Conservation (phyloP, 2,329 filamentous ascomycete species). For the Fusarium lateritium region DNA sequence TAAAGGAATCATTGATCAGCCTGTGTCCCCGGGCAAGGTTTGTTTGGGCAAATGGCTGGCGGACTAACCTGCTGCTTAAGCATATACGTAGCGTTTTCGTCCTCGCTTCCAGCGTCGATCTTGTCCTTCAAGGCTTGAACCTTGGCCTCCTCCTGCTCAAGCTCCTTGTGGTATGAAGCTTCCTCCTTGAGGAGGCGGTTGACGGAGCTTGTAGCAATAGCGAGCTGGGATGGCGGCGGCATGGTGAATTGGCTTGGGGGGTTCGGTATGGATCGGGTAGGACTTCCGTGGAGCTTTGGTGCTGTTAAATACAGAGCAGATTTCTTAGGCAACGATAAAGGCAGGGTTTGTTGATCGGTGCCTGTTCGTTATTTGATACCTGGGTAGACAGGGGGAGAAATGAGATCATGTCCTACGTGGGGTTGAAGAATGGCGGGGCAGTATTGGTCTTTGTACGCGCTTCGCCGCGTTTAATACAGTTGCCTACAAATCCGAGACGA, state of each 20-base stretch:
- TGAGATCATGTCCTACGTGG: conserved; percentile 51
- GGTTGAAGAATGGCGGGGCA: conserved; percentile 49
- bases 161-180: conserved; percentile 89
- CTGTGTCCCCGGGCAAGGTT: conserved; percentile 4
- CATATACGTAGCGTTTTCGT: conserved; percentile 82
- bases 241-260: conserved; percentile 62
- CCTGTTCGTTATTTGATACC: conserved; percentile 42
- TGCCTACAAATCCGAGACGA: not conserved
- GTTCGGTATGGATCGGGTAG: not conserved
- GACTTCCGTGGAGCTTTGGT: not conserved
- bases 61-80: conserved; percentile 86
- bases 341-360: conserved; percentile 26
- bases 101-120: conserved; percentile 67
- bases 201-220: conserved; percentile 85
- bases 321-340: conserved; percentile 7
- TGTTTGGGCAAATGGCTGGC: not conserved
- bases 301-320: not conserved
- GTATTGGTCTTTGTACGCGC: conserved; percentile 14
- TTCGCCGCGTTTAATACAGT: conserved; percentile 8
- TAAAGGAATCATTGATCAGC: conserved; percentile 54
- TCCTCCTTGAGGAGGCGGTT: conserved; percentile 93
- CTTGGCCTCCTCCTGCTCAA: conserved; percentile 79
- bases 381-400: conserved; percentile 38
- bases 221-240: conserved; percentile 81
- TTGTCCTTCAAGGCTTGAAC: conserved; percentile 78